phyloP scores from a whole-genome alignment of 2,329 filamentous ascomycete species.

The Zymoseptoria crescenta region DNA sequence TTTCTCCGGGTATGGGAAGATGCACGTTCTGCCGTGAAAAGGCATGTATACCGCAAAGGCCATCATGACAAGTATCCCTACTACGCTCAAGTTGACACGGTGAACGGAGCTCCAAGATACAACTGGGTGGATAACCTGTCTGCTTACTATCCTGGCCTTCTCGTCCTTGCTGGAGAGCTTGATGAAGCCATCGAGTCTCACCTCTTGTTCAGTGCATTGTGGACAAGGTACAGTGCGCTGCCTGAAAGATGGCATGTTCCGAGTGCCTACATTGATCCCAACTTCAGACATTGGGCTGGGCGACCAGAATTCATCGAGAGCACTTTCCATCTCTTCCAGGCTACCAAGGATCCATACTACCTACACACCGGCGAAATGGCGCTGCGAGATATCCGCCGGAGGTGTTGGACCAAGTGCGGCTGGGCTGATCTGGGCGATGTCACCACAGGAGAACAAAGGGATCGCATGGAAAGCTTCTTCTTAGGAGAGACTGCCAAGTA shows the following conservation, averaged over 20 bases:
- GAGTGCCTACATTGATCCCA: slow-evolving; percentile 76
- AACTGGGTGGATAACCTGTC: slow-evolving; percentile 96
- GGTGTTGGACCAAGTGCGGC: slow-evolving; percentile 85
- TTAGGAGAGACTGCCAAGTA: slow-evolving; percentile 95
- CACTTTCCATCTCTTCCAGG: slow-evolving; percentile 90
- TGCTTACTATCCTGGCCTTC: slow-evolving; percentile 86
- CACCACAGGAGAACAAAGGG: slow-evolving; percentile 67
- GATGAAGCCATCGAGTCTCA: slow-evolving; percentile 88
- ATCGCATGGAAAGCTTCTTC: slow-evolving; percentile 99
- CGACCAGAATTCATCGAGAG: slow-evolving; percentile 96
- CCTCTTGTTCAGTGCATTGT: slow-evolving; percentile 82
- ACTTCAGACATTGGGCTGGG: slow-evolving; percentile 89
- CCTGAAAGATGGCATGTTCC: slow-evolving; percentile 68
- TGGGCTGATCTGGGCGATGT: slow-evolving; percentile 72
- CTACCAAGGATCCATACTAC: slow-evolving; percentile 93
- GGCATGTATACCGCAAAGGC: slow-evolving; percentile 72
- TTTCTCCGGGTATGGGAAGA: slow-evolving; percentile 80
- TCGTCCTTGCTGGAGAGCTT: slow-evolving; percentile 78
- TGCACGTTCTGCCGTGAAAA: slow-evolving; percentile 78
- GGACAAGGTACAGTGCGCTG: slow-evolving; percentile 88
- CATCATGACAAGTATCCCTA: slow-evolving; percentile 73
- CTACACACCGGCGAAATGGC: slow-evolving; percentile 95
- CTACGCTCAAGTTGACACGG: slow-evolving; percentile 82
- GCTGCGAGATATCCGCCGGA: slow-evolving; percentile 73
- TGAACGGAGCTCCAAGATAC: slow-evolving; percentile 78